These are phyloP conservation scores for Rubus parviflorus DNA, from an alignment of 306 rosid species.

Conservation along the genomic window DNA sequence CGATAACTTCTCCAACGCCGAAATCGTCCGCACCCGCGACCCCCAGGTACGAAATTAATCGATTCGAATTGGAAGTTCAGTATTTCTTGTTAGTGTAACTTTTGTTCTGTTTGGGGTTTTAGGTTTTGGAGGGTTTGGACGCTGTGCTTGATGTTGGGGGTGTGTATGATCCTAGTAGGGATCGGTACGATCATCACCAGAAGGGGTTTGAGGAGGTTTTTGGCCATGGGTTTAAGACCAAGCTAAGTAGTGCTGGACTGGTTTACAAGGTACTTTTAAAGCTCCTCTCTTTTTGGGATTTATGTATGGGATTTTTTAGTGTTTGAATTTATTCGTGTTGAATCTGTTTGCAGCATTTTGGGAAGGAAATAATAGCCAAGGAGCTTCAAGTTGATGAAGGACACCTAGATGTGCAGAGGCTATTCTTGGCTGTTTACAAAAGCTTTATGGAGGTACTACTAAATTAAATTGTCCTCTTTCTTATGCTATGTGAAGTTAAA, in stretches of 20 bases:
- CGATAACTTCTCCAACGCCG: slow-evolving; percentile 60
- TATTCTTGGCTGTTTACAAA: slow-evolving; percentile 83
- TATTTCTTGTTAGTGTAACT: not conserved
- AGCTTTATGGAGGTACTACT: slow-evolving; percentile 93
- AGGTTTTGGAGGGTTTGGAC: slow-evolving; percentile 88
- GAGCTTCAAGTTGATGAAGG: slow-evolving; percentile 82
- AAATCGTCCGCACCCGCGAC: slow-evolving; percentile 85
- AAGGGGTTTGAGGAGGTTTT: slow-evolving; percentile 90
- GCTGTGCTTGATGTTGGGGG: slow-evolving; percentile 99
- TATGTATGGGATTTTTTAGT: not conserved
- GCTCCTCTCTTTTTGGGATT: not conserved
- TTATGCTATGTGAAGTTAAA: not conserved
- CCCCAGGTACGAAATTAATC: slow-evolving; percentile 48
- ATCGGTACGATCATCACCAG: slow-evolving; percentile 97
- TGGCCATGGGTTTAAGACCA: slow-evolving; percentile 86
- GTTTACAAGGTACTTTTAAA: slow-evolving; percentile 67
- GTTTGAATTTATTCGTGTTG: not conserved
- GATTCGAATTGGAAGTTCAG: not conserved
- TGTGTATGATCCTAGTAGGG: slow-evolving; percentile 67
- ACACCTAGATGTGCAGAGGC: slow-evolving; percentile 64
- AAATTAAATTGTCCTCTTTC: not conserved
- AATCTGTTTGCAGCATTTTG: slow-evolving; percentile 65
- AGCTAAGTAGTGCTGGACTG: slow-evolving; percentile 96
- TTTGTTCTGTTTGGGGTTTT: slow-evolving; percentile 18
- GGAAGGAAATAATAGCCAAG: slow-evolving; percentile 90